Percentiles rank a stretch among this genome's conserved stretches.
Evolutionary conservation across 2,329 filamentous ascomycete genomes (phyloP).

Genomic region (Triangularia verruculosa): DNA sequence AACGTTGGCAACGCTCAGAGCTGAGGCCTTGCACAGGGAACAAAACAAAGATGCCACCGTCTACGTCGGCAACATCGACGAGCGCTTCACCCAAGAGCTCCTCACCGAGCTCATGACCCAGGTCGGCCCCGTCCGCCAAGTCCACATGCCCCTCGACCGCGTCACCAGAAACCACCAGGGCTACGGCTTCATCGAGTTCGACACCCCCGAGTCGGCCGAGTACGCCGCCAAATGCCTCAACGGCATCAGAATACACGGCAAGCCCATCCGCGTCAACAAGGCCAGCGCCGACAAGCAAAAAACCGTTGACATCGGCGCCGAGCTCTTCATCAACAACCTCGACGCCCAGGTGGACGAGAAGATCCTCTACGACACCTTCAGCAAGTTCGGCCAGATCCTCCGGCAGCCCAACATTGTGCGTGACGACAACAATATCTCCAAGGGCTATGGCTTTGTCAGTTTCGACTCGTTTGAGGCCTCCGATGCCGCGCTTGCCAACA

Average conservation of each 20-base stretch:
- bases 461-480: conserved; percentile 92
- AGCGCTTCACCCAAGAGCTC: conserved; percentile 84
- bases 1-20: not conserved
- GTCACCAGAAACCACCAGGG: conserved; percentile 96
- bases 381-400: conserved; percentile 82
- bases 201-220: conserved; percentile 90
- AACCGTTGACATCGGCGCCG: conserved; percentile 87
- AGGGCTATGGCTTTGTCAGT: conserved; percentile 94
- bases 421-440: conserved; percentile 82
- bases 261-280: conserved; percentile 96
- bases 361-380: conserved; percentile 90
- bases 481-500: conserved; percentile 84
- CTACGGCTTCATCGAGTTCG: conserved; percentile 98
- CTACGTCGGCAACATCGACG: conserved; percentile 97
- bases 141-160: conserved; percentile 96
- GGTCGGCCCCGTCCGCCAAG: conserved; percentile 94
- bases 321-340: conserved; percentile 94
- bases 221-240: conserved; percentile 98
- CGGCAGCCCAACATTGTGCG: conserved; percentile 86
- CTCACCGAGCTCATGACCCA: conserved; percentile 99
- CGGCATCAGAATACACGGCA: conserved; percentile 86
- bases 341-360: conserved; percentile 95
- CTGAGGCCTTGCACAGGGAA: conserved; percentile 58
- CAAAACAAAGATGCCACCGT: conserved; percentile 98
- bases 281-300: conserved; percentile 88